Conservation (phyloP, 2,329 filamentous ascomycete species). For the Cladobotryum protrusum region DNA sequence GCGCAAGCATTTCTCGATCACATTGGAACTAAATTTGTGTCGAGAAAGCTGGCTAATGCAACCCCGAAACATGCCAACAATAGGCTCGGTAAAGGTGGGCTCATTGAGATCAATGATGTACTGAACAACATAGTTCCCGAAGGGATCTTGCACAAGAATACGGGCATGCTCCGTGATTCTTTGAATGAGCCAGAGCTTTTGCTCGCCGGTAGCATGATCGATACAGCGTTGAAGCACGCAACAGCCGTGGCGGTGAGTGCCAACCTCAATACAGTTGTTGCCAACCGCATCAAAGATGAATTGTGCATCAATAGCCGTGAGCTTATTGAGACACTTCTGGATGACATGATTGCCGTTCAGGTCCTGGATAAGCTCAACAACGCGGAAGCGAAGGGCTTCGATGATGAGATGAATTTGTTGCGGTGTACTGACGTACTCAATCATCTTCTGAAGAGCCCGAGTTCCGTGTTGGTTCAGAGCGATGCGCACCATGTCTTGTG, state of each 20-base stretch:
- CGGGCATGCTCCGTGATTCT: constrained; percentile 88
- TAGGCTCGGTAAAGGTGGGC: constrained; percentile 76
- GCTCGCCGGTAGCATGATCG: constrained; percentile 84
- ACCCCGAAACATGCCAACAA: constrained; percentile 74
- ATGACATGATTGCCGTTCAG: constrained; percentile 98
- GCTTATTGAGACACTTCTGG: constrained; percentile 96
- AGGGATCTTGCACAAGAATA: constrained; percentile 87
- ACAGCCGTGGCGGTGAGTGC: constrained; percentile 95
- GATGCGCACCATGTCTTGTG: constrained; percentile 82
- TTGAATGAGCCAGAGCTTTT: constrained; percentile 80
- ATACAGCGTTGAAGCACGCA: constrained; percentile 98
- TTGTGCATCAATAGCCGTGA: constrained; percentile 74
- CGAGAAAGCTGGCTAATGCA: constrained; percentile 69
- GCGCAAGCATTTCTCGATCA: constrained; percentile 92
- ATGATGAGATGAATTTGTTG: constrained; percentile 87
- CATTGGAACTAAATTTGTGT: constrained; percentile 99
- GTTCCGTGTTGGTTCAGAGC: constrained; percentile 97
- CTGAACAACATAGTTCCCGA: constrained; percentile 97
- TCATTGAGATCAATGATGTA: constrained; percentile 97
- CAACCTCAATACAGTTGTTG: constrained; percentile 77
- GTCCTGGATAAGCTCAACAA: constrained; percentile 93
- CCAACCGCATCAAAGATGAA: constrained; percentile 98
- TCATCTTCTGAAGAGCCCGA: constrained; percentile 97
- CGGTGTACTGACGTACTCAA: constrained; percentile 84
- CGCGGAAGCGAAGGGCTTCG: constrained; percentile 70